A percentile compares a stretch with the other conserved stretches of the same genome.
These are phyloP conservation scores for Candida oleophila DNA, from an alignment of 805 yeast genomes.

Conservation along the genomic window DNA sequence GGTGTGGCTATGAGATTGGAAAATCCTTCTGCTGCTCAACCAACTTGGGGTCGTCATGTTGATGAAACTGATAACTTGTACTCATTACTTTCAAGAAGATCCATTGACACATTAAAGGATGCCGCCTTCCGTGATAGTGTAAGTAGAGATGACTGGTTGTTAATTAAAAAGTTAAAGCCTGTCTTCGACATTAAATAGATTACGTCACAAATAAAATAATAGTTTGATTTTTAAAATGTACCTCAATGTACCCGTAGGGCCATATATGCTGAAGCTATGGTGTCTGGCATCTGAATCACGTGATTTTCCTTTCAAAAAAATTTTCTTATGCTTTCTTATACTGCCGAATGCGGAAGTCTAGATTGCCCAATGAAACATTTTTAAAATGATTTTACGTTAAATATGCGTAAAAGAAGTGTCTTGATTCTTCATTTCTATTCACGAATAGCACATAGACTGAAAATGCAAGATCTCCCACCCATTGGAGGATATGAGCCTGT, in stretches of 20 bases:
- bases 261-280: too few relatives aligned
- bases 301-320: not conserved
- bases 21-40: slow-evolving; percentile 87
- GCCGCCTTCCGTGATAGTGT: slow-evolving; percentile 96
- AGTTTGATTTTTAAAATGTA: not conserved
- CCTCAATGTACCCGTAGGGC: too few relatives aligned
- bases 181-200: slow-evolving; percentile 75
- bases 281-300: too few relatives aligned
- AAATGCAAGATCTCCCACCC: slow-evolving; percentile 82
- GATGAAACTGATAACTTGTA: slow-evolving; percentile 89
- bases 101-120: slow-evolving; percentile 96
- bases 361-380: slow-evolving; percentile 3
- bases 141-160: slow-evolving; percentile 92
- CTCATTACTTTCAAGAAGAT: slow-evolving; percentile 85
- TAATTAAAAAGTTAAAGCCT: slow-evolving; percentile 84
- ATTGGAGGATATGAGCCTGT: slow-evolving; percentile 80
- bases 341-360: slow-evolving; percentile 4
- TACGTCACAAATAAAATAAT: not conserved
- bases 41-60: slow-evolving; percentile 98
- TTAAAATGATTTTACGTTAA: not conserved
- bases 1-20: slow-evolving; percentile 99
- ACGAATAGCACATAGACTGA: not conserved
- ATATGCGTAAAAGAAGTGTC: not conserved
- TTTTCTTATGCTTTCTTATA: not conserved
- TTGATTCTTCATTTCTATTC: not conserved